Evolutionary conservation across 345 rosid genomes (phyloP), one percentile per base, ranked within the genome.

Genomic region (Pistacia integerrima): DNA sequence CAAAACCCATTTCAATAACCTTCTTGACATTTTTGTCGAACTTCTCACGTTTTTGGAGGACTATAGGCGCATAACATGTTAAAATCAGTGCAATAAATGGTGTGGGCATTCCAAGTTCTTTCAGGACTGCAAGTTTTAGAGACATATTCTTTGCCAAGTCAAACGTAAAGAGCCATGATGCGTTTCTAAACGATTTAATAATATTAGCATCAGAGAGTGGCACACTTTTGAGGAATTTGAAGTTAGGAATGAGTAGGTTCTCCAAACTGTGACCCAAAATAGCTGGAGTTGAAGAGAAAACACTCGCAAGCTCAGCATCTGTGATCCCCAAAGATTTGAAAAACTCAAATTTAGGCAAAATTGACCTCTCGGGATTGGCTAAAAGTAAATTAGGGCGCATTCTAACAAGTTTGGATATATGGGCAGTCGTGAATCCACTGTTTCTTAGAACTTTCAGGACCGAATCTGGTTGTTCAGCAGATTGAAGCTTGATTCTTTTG

Each of bases 1-100:
- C 60, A 33, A 85, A 87, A 48, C 88, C 87, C 41, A 78, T 58
- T 63, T 69, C 28, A 4, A 64, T 38, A 57, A 77, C 77, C 76
- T 81, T 63, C 64, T 72, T 55, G 1, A 84, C 60, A 17, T 16
- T 33, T 56, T 52, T 74, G 18, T 13, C 33, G 64, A 87, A 74
- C 22, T 65, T 77, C 6, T 22, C 74, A 0, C 18, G 56, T 0
- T 77, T 69, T 17, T 22, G 33, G 64, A 52, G 59, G 49, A 80
- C 33, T 30, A 72, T 25, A 25, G 25, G 25, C 25, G 25, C 25
- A 25, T 25, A 25, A 25, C 10, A n/a, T 56, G 20, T 60, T 3
- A 41, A 41, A 3, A 83, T 12, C 49, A 78, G 12, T 60, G 63
- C 64, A 59, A 85, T 72, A 64, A 64, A 25, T 3, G 64, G 58